These are phyloP conservation scores for Pseudoneurospora amorphoporcata DNA, from an alignment of 495 filamentous ascomycete species.

Conservation along the genomic window DNA sequence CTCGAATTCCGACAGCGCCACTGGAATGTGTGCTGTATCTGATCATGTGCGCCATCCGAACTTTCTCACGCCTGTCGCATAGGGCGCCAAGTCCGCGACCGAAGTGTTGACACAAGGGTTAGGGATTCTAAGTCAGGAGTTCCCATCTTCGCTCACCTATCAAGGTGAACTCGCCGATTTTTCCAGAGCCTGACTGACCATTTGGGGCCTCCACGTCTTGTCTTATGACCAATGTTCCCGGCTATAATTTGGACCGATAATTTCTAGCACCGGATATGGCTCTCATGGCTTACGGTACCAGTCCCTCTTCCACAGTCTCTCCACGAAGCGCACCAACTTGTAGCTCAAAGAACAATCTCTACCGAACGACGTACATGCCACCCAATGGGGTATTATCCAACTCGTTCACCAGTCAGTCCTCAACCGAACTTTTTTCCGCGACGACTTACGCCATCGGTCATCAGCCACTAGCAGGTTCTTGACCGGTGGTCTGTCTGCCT, in stretches of 20 bases:
- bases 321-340: neutral
- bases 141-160: neutral
- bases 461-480: neutral
- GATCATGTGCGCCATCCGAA: neutral
- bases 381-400: neutral
- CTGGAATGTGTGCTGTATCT: neutral
- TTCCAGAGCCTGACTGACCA: neutral
- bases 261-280: neutral
- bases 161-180: neutral
- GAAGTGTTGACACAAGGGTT: neutral
- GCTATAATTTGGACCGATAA: neutral
- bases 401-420: neutral
- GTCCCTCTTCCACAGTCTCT: neutral
- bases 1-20: neutral
- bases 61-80: neutral
- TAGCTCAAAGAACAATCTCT: neutral
- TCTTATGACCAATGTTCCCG: neutral
- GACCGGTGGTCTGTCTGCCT: neutral
- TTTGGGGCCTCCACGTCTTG: neutral
- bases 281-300: neutral
- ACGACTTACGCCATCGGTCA: neutral
- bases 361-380: neutral
- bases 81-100: neutral
- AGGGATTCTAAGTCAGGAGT: neutral
- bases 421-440: neutral